A percentile compares a stretch with the other conserved stretches of the same genome.
Conservation (phyloP, 2,329 filamentous ascomycete species). For the Tricladium varicosporioides region DNA sequence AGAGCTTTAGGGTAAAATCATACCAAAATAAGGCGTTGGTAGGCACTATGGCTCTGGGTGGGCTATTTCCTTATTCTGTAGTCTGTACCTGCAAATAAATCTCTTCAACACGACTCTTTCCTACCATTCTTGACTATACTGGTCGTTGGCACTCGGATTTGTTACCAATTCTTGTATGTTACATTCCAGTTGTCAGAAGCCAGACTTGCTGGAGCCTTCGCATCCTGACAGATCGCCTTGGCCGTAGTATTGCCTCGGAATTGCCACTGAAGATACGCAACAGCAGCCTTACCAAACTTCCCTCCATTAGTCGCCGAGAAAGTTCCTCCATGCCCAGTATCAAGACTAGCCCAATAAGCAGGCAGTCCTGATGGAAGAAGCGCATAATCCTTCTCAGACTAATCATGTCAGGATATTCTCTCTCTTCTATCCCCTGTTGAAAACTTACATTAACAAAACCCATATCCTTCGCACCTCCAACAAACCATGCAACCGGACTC, state of each 20-base stretch:
- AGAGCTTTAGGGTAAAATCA: no score
- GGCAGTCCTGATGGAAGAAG: neutral
- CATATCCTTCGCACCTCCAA: conserved; percentile 12
- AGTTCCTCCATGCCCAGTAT: conserved; percentile 9
- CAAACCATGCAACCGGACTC: conserved; percentile 14
- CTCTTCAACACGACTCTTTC: no score
- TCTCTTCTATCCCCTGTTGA: neutral
- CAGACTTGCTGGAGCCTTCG: conserved; percentile 2
- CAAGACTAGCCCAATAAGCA: conserved; percentile 6
- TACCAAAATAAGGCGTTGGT: no score
- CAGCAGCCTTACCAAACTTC: conserved; percentile 12
- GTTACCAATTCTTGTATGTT: conserved; percentile 12
- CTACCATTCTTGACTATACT: no score
- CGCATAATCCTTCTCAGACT: conserved; percentile 13
- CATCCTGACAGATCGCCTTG: conserved; percentile 5
- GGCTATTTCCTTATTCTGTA: no score
- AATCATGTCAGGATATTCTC: neutral
- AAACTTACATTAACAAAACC: conserved; percentile 7
- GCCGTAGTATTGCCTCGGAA: conserved; percentile 7
- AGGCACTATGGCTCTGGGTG: no score
- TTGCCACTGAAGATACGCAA: conserved; percentile 12
- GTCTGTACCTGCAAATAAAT: no score
- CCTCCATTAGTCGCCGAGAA: conserved; percentile 10
- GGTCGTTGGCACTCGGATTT: no score
- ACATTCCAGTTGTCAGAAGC: conserved; percentile 11